Evolutionary conservation across 768 basidiomycete genomes (phyloP), one percentile per base, ranked within the genome.

Genomic region (Chalciporus pseudorubinellus): DNA sequence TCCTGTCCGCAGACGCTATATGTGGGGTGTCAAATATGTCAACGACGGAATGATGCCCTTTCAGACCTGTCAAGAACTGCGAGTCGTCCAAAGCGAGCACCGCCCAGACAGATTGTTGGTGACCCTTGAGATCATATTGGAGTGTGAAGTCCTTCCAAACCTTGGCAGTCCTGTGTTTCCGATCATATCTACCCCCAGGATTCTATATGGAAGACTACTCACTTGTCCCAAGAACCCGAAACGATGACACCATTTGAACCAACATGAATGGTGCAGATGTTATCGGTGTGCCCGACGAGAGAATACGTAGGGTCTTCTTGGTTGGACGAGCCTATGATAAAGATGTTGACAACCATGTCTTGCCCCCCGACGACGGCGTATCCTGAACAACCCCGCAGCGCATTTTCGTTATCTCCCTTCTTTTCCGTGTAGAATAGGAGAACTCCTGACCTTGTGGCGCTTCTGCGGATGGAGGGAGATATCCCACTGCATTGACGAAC

Each of bases 181-280:
- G 39, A 10, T n/a, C 43, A 38, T 10, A 56, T 45, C 36, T n/a
- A 19, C 31, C 45, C 29, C 28, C 10, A 20, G 12, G 21, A 28
- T 29, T n/a, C 21, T 26, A 42, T 36, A 40, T 10, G 33, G 45
- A 41, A 41, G 38, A 45, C 14, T 11, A 71, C 82, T 70, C 61
- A 95, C 95, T 80, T 89, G 73, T 98, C 97, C 97, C 97, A 99
- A 39, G 92, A 95, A 18, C 97, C 97, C 8, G 92, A 95, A 51
- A 97, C 83, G 53, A 98, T 85, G 44, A 81, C 76, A 14, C 92
- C 91, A 43, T 78, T 77, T 9, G 79, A 70, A 10, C 82, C 81
- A 4, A 84, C 80, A 62, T 91, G 79, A 50, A 99, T 74, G 19
- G 90, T 79, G 68, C 95, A 98, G 31, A 98, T 81, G 65, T 98